phyloP scores from a whole-genome alignment of 2,329 filamentous ascomycete species.

The Waltergamsia citrina region DNA sequence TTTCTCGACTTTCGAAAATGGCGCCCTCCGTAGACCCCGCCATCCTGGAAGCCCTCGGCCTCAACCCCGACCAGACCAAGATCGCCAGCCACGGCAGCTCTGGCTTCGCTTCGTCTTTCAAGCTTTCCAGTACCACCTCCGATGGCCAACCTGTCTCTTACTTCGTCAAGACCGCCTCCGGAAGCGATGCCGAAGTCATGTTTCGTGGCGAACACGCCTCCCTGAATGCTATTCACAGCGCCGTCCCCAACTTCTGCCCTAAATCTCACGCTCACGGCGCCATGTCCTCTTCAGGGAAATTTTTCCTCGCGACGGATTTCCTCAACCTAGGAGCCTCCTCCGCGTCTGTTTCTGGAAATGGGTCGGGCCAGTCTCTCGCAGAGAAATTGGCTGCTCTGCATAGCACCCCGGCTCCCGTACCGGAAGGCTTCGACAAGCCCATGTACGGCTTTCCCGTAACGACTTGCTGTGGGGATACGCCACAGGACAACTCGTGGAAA shows the following conservation, averaged over 20 bases:
- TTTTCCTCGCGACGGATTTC: conserved; percentile 69
- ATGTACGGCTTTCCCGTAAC: conserved; percentile 77
- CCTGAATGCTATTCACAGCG: conserved; percentile 67
- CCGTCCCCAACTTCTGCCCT: conserved; percentile 68
- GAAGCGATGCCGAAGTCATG: conserved; percentile 53
- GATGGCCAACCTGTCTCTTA: conserved; percentile 46
- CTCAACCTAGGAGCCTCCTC: conserved; percentile 44
- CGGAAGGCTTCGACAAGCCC: conserved; percentile 45
- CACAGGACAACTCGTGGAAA: conserved; percentile 63
- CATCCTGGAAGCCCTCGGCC: conserved; percentile 48
- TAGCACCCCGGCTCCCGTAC: conserved; percentile 60
- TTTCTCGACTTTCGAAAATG: too few relatives aligned
- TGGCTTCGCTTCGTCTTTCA: conserved; percentile 60
- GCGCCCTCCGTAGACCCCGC: conserved; percentile 47
- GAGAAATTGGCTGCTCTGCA: conserved; percentile 73
- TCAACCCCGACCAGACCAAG: conserved; percentile 43
- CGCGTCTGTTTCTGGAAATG: conserved; percentile 15
- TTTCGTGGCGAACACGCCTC: conserved; percentile 75
- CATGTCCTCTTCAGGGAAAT: conserved; percentile 39
- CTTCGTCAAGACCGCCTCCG: conserved; percentile 65
- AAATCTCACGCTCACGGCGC: conserved; percentile 63
- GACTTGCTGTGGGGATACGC: conserved; percentile 68
- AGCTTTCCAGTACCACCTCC: conserved; percentile 34
- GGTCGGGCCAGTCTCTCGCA: conserved; percentile 52
- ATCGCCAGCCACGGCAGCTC: conserved; percentile 56